Percentiles rank a stretch among this genome's conserved stretches.
Evolutionary conservation across 352 stramenopile species (phyloP).

Genomic region (Halophytophthora batemanensis): DNA sequence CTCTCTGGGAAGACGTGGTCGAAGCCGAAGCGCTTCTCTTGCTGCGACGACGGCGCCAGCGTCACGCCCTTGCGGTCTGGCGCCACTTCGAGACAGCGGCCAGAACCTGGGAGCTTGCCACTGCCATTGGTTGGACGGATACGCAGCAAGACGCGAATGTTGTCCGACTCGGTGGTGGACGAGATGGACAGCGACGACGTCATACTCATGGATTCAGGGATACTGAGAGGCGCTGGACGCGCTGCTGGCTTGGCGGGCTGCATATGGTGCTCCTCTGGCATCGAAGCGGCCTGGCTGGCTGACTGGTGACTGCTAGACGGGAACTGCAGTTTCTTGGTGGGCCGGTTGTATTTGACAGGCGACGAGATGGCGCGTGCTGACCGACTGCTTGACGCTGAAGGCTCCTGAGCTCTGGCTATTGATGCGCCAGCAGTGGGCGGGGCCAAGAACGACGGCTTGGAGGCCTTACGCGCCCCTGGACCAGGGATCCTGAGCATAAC

Average conservation of each 20-base stretch:
- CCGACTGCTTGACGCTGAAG: not conserved
- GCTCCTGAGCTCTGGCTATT: slow-evolving; percentile 4
- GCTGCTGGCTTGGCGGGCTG: slow-evolving; percentile 1
- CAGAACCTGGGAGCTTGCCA: slow-evolving; percentile 19
- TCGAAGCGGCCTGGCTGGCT: slow-evolving; percentile 10
- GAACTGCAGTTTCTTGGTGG: slow-evolving; percentile 22
- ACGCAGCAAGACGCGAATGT: slow-evolving; percentile 71
- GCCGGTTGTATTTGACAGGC: slow-evolving; percentile 11
- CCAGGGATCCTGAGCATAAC: slow-evolving; percentile 21
- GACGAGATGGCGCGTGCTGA: slow-evolving; percentile 3
- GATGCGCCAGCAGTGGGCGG: slow-evolving; percentile 16
- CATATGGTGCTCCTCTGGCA: slow-evolving; percentile 2
- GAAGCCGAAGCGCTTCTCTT: slow-evolving; percentile 85
- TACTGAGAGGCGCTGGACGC: slow-evolving; percentile 1
- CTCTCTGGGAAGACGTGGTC: slow-evolving; percentile 75
- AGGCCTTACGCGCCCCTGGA: slow-evolving; percentile 8
- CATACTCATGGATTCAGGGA: not conserved
- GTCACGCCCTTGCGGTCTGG: slow-evolving; percentile 57
- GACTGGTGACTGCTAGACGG: slow-evolving; percentile 1
- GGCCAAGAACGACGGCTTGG: slow-evolving; percentile 22
- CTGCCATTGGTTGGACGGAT: slow-evolving; percentile 37
- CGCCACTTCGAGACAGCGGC: slow-evolving; percentile 56
- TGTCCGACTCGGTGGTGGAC: slow-evolving; percentile 34
- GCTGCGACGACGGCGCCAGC: slow-evolving; percentile 48
- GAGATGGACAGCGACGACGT: slow-evolving; percentile 9